Percentiles rank a stretch among this genome's conserved stretches.
These are phyloP conservation scores for Ajuga chamaepitys DNA, from an alignment of 257 asterid genomes.

Conservation along the genomic window DNA sequence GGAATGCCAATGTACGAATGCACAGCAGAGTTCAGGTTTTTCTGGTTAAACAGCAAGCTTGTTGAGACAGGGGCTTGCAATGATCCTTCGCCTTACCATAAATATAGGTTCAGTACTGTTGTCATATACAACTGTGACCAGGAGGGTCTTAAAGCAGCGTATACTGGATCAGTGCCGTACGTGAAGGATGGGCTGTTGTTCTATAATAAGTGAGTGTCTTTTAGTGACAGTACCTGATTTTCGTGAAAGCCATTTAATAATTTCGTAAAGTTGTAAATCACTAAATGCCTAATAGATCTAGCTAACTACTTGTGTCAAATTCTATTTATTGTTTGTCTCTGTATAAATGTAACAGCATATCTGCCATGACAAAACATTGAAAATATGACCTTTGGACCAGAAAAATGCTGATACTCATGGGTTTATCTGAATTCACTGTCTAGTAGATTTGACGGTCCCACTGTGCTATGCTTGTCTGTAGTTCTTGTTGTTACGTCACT, in stretches of 20 bases:
- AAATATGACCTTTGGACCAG: background rate
- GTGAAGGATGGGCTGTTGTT: slow-evolving; percentile 86
- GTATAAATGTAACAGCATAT: background rate
- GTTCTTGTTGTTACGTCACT: background rate
- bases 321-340: background rate
- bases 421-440: background rate
- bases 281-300: background rate
- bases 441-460: background rate
- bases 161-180: slow-evolving; percentile 51
- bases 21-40: slow-evolving; percentile 85
- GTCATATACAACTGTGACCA: slow-evolving; percentile 53
- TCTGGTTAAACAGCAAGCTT: slow-evolving; percentile 87
- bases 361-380: too few relatives aligned
- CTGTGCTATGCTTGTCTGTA: background rate
- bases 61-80: slow-evolving; percentile 66
- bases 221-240: background rate
- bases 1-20: slow-evolving; percentile 85
- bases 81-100: slow-evolving; percentile 69
- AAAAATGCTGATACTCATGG: background rate
- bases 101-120: slow-evolving; percentile 49
- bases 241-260: background rate
- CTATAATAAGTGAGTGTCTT: slow-evolving; percentile 65
- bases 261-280: slow-evolving; percentile 2
- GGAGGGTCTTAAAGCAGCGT: slow-evolving; percentile 72
- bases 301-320: background rate